phyloP scores from a whole-genome alignment of 257 asterid species.

The Salvia miltiorrhiza region DNA sequence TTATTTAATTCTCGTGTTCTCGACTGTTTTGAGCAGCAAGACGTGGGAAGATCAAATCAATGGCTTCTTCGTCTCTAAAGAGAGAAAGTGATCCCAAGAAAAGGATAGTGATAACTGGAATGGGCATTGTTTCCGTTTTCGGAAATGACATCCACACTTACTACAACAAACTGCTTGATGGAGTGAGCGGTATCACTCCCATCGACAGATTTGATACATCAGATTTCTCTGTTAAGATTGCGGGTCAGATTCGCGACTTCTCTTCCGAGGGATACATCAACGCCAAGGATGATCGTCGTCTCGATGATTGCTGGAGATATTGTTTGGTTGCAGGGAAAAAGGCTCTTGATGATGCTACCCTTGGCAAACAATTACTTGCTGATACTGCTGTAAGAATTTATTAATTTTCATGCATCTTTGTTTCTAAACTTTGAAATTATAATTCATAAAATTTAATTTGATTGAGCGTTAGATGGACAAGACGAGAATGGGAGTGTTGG shows the following conservation, averaged over 20 bases:
- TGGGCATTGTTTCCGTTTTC: conserved; percentile 57
- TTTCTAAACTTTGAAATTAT: no score
- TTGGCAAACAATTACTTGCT: conserved; percentile 28
- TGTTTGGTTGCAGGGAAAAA: conserved; percentile 55
- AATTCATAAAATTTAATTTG: no score
- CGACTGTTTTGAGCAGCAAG: not conserved
- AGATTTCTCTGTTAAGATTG: conserved; percentile 37
- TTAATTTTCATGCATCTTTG: not conserved
- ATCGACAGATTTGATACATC: conserved; percentile 53
- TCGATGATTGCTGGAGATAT: conserved; percentile 56
- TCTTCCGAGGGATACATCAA: conserved; percentile 47
- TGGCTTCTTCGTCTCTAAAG: conserved; percentile 31
- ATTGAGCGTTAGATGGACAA: no score
- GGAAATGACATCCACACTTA: conserved; percentile 44
- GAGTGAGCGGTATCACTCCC: conserved; percentile 49
- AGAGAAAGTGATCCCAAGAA: conserved; percentile 35
- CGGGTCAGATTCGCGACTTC: conserved; percentile 46
- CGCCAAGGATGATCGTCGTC: conserved; percentile 43
- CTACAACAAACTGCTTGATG: conserved; percentile 44
- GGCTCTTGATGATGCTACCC: conserved; percentile 51
- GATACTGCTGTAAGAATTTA: conserved; percentile 20
- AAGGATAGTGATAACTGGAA: conserved; percentile 8
- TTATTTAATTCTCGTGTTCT: not conserved
- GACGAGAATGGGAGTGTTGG: no score
- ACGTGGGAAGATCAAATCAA: not conserved